Evolutionary conservation across 2,329 filamentous ascomycete genomes (phyloP).

Genomic region (Myriangium duriaei): DNA sequence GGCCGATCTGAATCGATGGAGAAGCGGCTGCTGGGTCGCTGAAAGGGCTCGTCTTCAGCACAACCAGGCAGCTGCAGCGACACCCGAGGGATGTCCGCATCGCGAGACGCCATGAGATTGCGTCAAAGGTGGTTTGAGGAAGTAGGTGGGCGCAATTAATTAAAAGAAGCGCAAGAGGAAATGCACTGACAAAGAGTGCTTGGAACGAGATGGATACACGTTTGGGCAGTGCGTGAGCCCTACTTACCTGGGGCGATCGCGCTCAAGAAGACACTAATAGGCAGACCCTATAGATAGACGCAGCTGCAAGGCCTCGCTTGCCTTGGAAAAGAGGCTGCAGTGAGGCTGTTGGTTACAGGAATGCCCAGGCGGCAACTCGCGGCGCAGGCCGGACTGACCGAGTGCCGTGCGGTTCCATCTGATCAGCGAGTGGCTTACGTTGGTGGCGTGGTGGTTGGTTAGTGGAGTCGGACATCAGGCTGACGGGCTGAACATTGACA

Average conservation of each 20-base stretch:
- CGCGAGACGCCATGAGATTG: neutral
- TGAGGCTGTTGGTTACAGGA: too few relatives aligned
- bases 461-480: too few relatives aligned
- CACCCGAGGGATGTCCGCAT: neutral
- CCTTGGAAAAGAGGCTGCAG: too few relatives aligned
- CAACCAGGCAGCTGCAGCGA: neutral
- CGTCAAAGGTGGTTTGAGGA: neutral
- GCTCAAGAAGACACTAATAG: too few relatives aligned
- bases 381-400: too few relatives aligned
- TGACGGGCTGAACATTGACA: neutral
- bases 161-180: neutral
- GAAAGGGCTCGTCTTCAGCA: neutral
- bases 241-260: neutral
- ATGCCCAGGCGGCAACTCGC: too few relatives aligned
- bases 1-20: neutral
- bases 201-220: neutral
- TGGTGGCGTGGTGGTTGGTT: too few relatives aligned
- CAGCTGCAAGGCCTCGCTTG: neutral
- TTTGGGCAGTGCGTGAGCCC: neutral
- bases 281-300: neutral
- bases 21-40: neutral
- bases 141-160: neutral
- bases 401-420: neutral
- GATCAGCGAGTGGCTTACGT: neutral
- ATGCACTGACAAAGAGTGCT: neutral